Evolutionary conservation across 176 grass and related monocot genomes (phyloP).

Genomic region (barley (Hordeum vulgare)): DNA sequence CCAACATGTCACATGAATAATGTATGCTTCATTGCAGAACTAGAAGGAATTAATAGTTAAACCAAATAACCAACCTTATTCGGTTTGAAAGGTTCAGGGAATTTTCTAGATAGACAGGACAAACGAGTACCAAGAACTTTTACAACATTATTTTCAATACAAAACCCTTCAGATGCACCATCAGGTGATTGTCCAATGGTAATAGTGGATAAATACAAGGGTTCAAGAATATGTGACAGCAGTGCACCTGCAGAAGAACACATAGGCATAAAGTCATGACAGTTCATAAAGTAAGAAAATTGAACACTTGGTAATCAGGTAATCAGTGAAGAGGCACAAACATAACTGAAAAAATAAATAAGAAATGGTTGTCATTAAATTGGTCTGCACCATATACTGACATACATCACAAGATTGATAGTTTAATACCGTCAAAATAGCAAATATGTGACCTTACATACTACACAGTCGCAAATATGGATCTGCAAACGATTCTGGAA

Average conservation of each 20-base stretch:
- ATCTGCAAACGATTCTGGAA: background rate
- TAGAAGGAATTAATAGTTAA: constrained; percentile 4
- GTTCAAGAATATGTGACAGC: constrained; percentile 61
- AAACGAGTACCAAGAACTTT: constrained; percentile 43
- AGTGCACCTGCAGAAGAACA: constrained; percentile 51
- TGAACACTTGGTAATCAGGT: background rate
- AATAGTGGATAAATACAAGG: constrained; percentile 82
- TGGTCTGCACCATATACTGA: background rate
- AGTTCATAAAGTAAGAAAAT: background rate
- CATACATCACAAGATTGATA: background rate
- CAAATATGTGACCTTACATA: background rate
- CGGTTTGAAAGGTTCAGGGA: constrained; percentile 20
- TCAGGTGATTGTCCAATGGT: constrained; percentile 42
- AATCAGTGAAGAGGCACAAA: too few species aligned
- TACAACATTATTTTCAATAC: constrained; percentile 32
- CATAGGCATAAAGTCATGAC: background rate
- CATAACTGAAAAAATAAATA: background rate
- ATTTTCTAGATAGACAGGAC: constrained; percentile 20
- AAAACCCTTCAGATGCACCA: constrained; percentile 30
- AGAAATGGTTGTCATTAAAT: background rate
- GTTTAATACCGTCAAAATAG: background rate
- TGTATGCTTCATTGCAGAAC: background rate
- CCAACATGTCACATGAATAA: background rate
- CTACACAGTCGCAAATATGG: background rate
- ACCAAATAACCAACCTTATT: constrained; percentile 34